Evolutionary conservation across 2,329 filamentous ascomycete genomes (phyloP), one percentile per base, ranked within the genome.

Genomic region (Seiridium unicorne): DNA sequence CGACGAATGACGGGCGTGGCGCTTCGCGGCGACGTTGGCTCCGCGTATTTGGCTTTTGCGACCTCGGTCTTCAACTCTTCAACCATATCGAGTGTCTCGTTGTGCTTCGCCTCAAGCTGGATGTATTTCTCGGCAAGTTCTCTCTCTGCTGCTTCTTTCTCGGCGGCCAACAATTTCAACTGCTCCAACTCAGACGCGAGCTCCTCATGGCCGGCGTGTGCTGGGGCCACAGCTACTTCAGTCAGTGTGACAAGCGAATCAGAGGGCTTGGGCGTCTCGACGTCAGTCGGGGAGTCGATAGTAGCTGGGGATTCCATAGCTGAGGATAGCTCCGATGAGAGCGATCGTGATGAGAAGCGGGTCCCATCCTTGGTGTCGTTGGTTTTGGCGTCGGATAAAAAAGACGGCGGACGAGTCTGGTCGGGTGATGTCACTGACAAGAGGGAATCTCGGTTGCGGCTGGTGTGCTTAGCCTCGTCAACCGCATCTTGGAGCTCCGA

Each of bases 311-410:
- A 91, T 70, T 90, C 90, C 84, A 90, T 86, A 81, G 86, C 92
- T 74, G 90, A 96, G 70, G 92, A 96, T 74, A 97, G 85, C 79
- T 98, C 95, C 78, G 92, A 95, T 66, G 92, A 97, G 68, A 97
- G 89, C 71, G 93, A 97, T 75, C 89, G 92, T 79, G 92, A 93
- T 70, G 91, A 93, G 76, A 90, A 91, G 71, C 81, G 77, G 79
- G 82, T 75, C 57, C 77, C 80, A 79, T 88, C 84, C 78, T 89
- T 93, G 73, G 85, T 79, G 72, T 87, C 89, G 77, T 85, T 89
- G 70, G 87, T 86, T 77, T 86, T 88, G 69, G 83, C 81, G 71
- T 93, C 89, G 63, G 88, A 92, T 85, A 95, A 89, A 88, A 95
- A 95, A 83, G 93, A 94, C 59, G 86, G 84, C 10, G 91, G 90